Conservation (phyloP, 2,329 filamentous ascomycete species). For the Trichoderma atroviride region DNA sequence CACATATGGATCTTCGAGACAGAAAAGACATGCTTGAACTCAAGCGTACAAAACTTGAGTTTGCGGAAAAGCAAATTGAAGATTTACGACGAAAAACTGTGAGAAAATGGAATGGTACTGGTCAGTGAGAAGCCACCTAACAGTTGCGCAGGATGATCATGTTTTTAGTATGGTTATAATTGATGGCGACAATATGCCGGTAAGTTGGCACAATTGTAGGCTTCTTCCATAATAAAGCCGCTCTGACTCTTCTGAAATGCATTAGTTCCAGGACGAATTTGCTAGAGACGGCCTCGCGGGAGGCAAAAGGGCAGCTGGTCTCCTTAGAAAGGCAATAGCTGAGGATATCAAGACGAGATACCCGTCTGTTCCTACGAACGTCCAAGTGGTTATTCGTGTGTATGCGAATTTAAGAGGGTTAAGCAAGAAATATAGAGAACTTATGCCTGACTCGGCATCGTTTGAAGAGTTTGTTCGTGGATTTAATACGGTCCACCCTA, state of each 20-base stretch:
- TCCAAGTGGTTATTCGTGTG: conserved; percentile 40
- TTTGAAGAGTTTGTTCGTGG: conserved; percentile 44
- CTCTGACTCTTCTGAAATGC: background rate
- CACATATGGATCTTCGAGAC: conserved; percentile 26
- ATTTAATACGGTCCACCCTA: conserved; percentile 43
- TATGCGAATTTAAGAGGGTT: conserved; percentile 45
- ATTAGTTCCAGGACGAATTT: conserved; percentile 41
- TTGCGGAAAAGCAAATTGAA: conserved; percentile 22
- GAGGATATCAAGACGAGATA: conserved; percentile 25
- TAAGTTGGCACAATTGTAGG: conserved; percentile 29
- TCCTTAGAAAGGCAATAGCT: conserved; percentile 34
- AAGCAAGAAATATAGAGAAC: conserved; percentile 39
- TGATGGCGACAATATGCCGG: conserved; percentile 45
- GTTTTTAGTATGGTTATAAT: conserved; percentile 41
- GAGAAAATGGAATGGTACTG: background rate
- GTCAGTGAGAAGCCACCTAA: background rate
- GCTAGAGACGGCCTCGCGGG: conserved; percentile 37
- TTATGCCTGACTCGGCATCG: conserved; percentile 33
- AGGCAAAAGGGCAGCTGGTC: conserved; percentile 36
- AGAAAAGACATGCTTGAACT: conserved; percentile 28
- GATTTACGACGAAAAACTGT: conserved; percentile 24
- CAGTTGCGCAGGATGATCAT: conserved; percentile 29
- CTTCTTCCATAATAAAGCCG: no score
- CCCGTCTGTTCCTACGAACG: conserved; percentile 27
- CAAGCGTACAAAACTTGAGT: conserved; percentile 21